Base-by-base conservation (phyloP, 371 early-diverging fungal species). In the Massospora cicadina region DNA sequence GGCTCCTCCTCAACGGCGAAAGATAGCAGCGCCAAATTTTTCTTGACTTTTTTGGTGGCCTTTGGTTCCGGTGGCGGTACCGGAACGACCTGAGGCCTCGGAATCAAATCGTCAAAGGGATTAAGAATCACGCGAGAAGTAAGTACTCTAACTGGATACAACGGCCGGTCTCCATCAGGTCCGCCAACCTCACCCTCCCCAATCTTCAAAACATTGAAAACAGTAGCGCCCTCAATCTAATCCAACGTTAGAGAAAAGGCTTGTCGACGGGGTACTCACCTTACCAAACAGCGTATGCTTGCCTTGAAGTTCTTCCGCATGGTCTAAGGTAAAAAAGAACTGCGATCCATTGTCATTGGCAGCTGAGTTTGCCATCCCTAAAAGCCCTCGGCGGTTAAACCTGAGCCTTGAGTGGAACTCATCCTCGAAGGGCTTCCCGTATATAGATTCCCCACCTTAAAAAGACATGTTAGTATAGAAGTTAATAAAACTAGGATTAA, bases 211-310 rank as follows among this genome's bases (percentile, higher is more conserved):
- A 91, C 83, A 62, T 92, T 95, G 72, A 82, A 96, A 24, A 96
- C 68, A 0, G 95, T 92, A 66, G 91, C 87, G 43, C 94, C 97
- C 27, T 84, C 94, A 13, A 95, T 74, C 87, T 85, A 71, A 32
- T 21, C 0, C 23, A 25, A 29, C 21, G 26, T 26, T 26, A 60
- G 24, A 23, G 10, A 27, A 61, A 3, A 33, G 23, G 33, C 13
- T 21, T 1, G 30, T 27, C 55, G 1, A 17, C 7, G 21, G 26
- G 1, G 21, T 31, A 54, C 68, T 66, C 75, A 85, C 93, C 66
- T 88, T 84, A 58, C 93, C 97, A 80, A 96, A 95, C 30, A 95
- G 75, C 0, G 97, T 94, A 70, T 93, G 87, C 66, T 86, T 88
- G 55, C 79, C 78, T 25, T 89, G 87, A 10, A 96, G 72, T 69